Conservation (phyloP, 306 rosid genomes). For the Abrus pulchellus region DNA sequence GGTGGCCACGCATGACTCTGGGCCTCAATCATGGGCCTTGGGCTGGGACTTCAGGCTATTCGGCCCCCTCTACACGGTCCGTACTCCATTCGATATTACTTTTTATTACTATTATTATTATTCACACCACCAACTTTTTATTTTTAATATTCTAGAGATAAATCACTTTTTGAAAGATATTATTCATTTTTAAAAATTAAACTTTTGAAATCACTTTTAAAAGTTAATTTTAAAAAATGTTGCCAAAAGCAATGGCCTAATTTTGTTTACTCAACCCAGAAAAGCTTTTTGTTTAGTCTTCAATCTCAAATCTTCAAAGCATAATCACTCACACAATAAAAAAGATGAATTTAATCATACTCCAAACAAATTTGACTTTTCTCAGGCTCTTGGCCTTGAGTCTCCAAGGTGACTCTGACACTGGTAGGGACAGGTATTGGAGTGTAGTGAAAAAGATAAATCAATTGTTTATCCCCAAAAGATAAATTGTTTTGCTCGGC, state of each 20-base stretch:
- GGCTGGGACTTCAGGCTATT: constrained; percentile 73
- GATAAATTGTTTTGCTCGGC: not conserved
- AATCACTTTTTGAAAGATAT: too few relatives aligned
- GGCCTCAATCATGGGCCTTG: constrained; percentile 57
- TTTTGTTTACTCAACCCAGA: not conserved
- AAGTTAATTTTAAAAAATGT: too few relatives aligned
- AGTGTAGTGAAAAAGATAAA: not conserved
- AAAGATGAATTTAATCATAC: not conserved
- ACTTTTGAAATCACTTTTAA: too few relatives aligned
- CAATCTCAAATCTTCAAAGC: not conserved
- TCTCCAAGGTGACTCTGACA: not conserved
- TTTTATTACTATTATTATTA: too few relatives aligned
- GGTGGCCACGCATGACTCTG: constrained; percentile 55
- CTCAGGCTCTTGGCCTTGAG: not conserved
- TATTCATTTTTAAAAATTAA: too few relatives aligned
- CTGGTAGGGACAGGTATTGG: not conserved
- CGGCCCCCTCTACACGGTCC: constrained; percentile 72
- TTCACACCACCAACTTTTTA: too few relatives aligned
- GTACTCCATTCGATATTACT: not conserved
- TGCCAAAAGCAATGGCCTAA: too few relatives aligned
- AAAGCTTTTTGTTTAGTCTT: not conserved
- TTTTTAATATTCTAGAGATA: too few relatives aligned
- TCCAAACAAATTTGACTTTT: not conserved
- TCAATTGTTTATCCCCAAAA: not conserved
- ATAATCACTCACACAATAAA: not conserved